Evolutionary conservation across 1,284 basidiomycete genomes (phyloP).

Genomic region (Microbotryomycetes sp.): DNA sequence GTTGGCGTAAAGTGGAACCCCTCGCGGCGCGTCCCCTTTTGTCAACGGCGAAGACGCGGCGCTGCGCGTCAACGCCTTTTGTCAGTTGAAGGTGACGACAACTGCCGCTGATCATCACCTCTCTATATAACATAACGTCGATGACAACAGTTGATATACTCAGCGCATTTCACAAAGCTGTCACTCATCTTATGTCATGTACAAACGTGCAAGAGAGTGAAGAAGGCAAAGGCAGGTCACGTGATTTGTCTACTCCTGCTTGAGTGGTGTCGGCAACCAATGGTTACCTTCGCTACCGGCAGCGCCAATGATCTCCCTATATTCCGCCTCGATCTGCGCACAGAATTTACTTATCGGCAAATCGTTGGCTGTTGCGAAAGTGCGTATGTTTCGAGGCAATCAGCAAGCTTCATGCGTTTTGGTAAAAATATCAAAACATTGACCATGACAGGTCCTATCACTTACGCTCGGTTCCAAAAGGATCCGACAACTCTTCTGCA

Average conservation of each 20-base stretch:
- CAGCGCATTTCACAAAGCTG: too few species aligned
- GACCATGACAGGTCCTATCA: too few species aligned
- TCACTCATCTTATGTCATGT: too few species aligned
- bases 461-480: constrained; percentile 29
- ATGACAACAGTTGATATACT: too few species aligned
- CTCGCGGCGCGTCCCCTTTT: not conserved
- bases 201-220: too few species aligned
- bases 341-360: constrained; percentile 25
- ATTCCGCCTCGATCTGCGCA: constrained; percentile 20
- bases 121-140: too few species aligned
- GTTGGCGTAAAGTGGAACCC: not conserved
- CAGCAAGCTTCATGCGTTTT: too few species aligned
- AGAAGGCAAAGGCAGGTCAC: not conserved
- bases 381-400: not conserved
- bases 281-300: constrained; percentile 13
- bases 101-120: too few species aligned
- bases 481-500: constrained; percentile 34
- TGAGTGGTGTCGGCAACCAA: constrained; percentile 2
- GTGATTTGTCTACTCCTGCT: not conserved
- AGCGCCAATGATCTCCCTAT: constrained; percentile 22
- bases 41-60: not conserved
- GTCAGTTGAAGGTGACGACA: too few species aligned
- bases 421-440: too few species aligned
- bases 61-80: not conserved
- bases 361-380: constrained; percentile 19